Evolutionary conservation across 1,139 yeast genomes (phyloP).

Genomic region (Candida sanyaensis): DNA sequence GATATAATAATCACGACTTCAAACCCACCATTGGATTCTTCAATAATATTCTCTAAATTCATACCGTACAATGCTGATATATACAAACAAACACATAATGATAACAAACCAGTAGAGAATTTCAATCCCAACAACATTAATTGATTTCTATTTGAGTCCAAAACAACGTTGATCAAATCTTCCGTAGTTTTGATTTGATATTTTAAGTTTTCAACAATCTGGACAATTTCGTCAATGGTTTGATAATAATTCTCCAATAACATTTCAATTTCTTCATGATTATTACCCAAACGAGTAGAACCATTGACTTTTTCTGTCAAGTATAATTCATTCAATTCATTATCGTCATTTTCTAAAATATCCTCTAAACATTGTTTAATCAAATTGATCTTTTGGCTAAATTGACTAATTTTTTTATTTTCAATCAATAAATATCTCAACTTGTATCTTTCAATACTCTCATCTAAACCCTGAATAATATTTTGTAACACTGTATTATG

Average conservation of each 20-base stretch:
- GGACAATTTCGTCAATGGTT: conserved; percentile 48
- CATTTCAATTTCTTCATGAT: conserved; percentile 47
- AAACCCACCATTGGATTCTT: conserved; percentile 60
- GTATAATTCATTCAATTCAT: conserved; percentile 39
- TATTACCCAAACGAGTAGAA: conserved; percentile 26
- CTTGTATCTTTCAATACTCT: conserved; percentile 40
- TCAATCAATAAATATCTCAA: conserved; percentile 44
- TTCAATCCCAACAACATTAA: conserved; percentile 48
- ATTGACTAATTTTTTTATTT: conserved; percentile 46
- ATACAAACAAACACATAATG: conserved; percentile 42
- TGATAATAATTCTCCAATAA: conserved; percentile 46
- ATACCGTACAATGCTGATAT: conserved; percentile 47
- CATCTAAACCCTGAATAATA: conserved; percentile 38
- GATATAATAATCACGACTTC: conserved; percentile 33
- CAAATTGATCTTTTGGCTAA: conserved; percentile 43
- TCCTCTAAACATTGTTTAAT: conserved; percentile 44
- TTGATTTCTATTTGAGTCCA: conserved; percentile 50
- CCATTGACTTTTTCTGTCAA: conserved; percentile 32
- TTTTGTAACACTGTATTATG: conserved; percentile 42
- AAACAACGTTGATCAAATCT: conserved; percentile 46
- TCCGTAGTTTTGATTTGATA: conserved; percentile 49
- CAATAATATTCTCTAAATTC: conserved; percentile 90
- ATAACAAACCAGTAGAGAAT: conserved; percentile 42
- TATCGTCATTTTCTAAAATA: conserved; percentile 41
- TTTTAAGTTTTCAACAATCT: conserved; percentile 41